Base-by-base conservation (phyloP, 1,284 basidiomycete genomes). In the Pseudozyma thailandica region DNA sequence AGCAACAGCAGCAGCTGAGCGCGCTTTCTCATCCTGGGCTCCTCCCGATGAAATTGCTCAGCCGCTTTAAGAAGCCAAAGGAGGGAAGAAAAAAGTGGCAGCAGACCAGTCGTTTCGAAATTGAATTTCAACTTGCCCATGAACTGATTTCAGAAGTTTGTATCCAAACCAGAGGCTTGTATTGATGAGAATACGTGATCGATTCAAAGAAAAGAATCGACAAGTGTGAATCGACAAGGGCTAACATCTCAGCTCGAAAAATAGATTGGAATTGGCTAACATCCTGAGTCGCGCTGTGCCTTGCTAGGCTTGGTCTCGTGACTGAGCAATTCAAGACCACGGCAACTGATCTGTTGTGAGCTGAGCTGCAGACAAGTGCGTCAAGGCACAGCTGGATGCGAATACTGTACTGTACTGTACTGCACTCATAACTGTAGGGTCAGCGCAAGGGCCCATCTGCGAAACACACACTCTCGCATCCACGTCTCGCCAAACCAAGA, bases 141-240 rank as follows among this genome's bases (percentile, higher is more conserved):
- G 30, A 31, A 7, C 30, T 31, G 1, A 2, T 12, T 28, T 28
- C 13, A 12, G 15, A 7, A 38, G 6, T 27, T 38, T 41, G 35
- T 28, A 50, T 27, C 39, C 26, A 27, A 26, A 30, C 10, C 28
- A n/a, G 26, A 30, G 6, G 4, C 42, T 35, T 51, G 28, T 38
- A 33, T 27, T 53, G 45, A 8, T 15, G 9, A 25, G 13, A 45
- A 53, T 45, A 46, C 43, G 50, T 53, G 43, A 53, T 53, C 43
- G 50, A 41, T 21, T 35, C n/a, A n/a, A n/a, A n/a, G n/a, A n/a
- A n/a, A n/a, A n/a, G n/a, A n/a, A n/a, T n/a, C n/a, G n/a, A n/a
- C n/a, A n/a, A n/a, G 25, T 15, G 25, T 27, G 38, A 38, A 23
- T 50, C 4, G 16, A n/a, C 4, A 7, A 21, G 37, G 7, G 35